Percentiles rank a stretch among this genome's conserved stretches.
Conservation (phyloP, 2,329 filamentous ascomycete genomes). For the Xenosphaeropsis pyriputrescens region DNA sequence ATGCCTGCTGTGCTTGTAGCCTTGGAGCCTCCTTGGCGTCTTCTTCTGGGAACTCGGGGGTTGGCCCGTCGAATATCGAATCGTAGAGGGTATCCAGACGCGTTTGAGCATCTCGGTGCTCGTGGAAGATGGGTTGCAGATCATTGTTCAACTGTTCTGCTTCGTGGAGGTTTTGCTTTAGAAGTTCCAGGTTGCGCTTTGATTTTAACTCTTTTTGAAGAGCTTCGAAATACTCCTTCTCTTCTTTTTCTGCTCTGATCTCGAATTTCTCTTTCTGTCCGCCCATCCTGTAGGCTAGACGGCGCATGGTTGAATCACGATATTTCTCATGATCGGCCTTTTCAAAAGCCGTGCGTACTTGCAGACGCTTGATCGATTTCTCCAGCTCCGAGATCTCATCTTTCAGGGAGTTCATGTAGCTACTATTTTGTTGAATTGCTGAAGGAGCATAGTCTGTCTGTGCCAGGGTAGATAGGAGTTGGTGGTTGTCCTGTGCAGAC, state of each 20-base stretch:
- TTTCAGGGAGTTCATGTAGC: slow-evolving; percentile 29
- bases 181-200: slow-evolving; percentile 23
- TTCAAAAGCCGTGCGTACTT: slow-evolving; percentile 27
- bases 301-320: slow-evolving; percentile 33
- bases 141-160: slow-evolving; percentile 21
- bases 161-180: slow-evolving; percentile 23
- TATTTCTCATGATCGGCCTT: slow-evolving; percentile 36
- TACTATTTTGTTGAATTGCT: slow-evolving; percentile 27
- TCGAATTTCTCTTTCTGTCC: slow-evolving; percentile 33
- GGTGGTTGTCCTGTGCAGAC: slow-evolving; percentile 23
- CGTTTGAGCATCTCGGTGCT: slow-evolving; percentile 24
- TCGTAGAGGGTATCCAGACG: slow-evolving; percentile 36
- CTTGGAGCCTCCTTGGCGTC: slow-evolving; percentile 28
- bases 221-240: slow-evolving; percentile 37
- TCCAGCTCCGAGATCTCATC: slow-evolving; percentile 21
- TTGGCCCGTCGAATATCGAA: slow-evolving; percentile 36
- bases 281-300: slow-evolving; percentile 33
- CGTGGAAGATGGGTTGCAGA: slow-evolving; percentile 20
- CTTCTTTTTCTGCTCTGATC: slow-evolving; percentile 34
- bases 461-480: slow-evolving; percentile 29
- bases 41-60: slow-evolving; percentile 36
- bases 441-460: slow-evolving; percentile 32
- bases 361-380: slow-evolving; percentile 23
- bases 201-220: slow-evolving; percentile 31
- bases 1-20: slow-evolving; percentile 19